Evolutionary conservation across 331 rosid species (phyloP), one percentile per base, ranked within the genome.

Genomic region (Arachis monticola): DNA sequence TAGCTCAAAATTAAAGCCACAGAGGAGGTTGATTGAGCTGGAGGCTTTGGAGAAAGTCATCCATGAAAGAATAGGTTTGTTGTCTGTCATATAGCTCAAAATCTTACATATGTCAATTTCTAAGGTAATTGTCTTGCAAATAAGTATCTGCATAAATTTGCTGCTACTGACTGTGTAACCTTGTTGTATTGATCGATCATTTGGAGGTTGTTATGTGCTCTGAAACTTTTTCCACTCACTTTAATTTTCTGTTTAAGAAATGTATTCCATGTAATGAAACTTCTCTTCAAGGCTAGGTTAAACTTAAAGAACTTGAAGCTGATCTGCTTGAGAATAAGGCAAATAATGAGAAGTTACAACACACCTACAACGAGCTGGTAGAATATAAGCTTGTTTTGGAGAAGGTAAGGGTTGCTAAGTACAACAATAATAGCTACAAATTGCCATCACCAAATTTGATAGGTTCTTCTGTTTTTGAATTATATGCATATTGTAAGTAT

Each of bases 371-470:
- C 69, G 98, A 92, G 78, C 86, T 88, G 6, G 64, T 77, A 67
- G 97, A 93, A 85, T 85, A 86, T 75, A 84, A 87, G 77, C 90
- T 91, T 73, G 90, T 93, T 71, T 84, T 89, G 56, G 84, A 92
- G 83, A 88, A 90, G 96, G 96, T 88, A 75, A 64, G 64, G 3
- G 50, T 65, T 73, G 45, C 44, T 31, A 77, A 10, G 42, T 64
- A 35, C 68, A 68, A 3, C 42, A 32, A 31, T 32, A 32, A 32
- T 76, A 65, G 51, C 70, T n/a, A 30, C 65, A 40, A 32, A 64
- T 27, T 8, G 65, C 45, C 30, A 57, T 50, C 32, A 64, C 59
- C 62, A 6, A 12, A 72, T 66, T 31, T 51, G 82, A 81, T 72
- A 32, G 38, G 3, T 32, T 32, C 38, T 35, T 70, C 47, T 76